Conservation (phyloP, 2,329 filamentous ascomycete species). For the Metarhizium brunneum region DNA sequence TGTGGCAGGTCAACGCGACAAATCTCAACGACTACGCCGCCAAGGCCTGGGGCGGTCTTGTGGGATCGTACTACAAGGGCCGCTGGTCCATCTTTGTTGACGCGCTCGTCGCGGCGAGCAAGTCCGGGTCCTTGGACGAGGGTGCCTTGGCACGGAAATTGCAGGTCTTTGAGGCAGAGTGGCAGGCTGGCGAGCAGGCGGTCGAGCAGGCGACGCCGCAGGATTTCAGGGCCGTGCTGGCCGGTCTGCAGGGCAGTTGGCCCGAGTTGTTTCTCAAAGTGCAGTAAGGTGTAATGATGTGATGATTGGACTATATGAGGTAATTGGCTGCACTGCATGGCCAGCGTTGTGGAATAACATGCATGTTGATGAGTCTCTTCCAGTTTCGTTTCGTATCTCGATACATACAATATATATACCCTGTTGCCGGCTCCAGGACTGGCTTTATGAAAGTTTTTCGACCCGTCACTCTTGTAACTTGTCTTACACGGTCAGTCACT, state of each 20-base stretch:
- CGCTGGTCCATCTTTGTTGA: constrained; percentile 36
- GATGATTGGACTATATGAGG: too few species aligned
- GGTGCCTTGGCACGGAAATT: constrained; percentile 1
- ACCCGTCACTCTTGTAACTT: too few species aligned
- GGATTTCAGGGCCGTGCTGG: background rate
- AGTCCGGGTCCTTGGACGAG: background rate
- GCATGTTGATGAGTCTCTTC: too few species aligned
- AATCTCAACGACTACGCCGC: constrained; percentile 39
- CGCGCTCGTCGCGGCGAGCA: constrained; percentile 19
- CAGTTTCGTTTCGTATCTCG: too few species aligned
- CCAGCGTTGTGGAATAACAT: too few species aligned
- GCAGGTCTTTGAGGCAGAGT: constrained; percentile 1
- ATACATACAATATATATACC: too few species aligned
- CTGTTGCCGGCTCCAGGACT: too few species aligned
- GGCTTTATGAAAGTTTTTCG: too few species aligned
- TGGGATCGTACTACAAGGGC: constrained; percentile 34
- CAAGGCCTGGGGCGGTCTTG: constrained; percentile 38
- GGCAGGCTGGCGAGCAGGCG: background rate
- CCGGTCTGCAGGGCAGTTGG: background rate
- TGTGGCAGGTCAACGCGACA: constrained; percentile 28
- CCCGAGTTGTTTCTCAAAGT: constrained; percentile 2
- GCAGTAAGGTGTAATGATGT: background rate
- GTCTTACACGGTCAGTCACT: too few species aligned
- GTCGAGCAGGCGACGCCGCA: background rate
- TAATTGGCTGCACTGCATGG: too few species aligned